Evolutionary conservation across 2,329 filamentous ascomycete species (phyloP).

Genomic region (Trichoderma oligosporum): DNA sequence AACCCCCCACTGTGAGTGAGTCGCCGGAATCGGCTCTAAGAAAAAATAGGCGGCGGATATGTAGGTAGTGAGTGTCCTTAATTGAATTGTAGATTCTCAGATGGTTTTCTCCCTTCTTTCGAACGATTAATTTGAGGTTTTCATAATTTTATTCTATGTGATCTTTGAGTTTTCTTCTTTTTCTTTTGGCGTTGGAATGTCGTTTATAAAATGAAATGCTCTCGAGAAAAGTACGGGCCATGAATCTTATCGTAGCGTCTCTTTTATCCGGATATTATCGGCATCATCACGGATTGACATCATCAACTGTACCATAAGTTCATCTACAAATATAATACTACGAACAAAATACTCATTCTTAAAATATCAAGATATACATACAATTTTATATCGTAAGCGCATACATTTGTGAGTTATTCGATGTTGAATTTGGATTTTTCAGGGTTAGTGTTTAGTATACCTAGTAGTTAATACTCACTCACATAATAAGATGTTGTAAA

Average conservation of each 20-base stretch:
- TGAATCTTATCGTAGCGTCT: constrained; percentile 10
- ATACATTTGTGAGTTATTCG: too few relatives aligned
- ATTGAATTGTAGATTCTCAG: background rate
- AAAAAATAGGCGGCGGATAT: background rate
- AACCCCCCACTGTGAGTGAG: constrained; percentile 3
- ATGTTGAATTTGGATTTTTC: too few relatives aligned
- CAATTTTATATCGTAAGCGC: too few relatives aligned
- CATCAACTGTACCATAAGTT: too few relatives aligned
- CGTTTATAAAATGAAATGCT: background rate
- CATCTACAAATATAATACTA: too few relatives aligned
- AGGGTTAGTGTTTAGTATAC: too few relatives aligned
- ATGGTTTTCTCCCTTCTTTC: background rate
- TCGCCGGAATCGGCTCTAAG: constrained; percentile 14
- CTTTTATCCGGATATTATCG: constrained; percentile 14
- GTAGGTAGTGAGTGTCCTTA: background rate
- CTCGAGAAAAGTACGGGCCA: constrained; percentile 2
- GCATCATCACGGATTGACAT: background rate
- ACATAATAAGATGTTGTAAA: too few relatives aligned
- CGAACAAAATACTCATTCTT: too few relatives aligned
- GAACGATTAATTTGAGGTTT: background rate
- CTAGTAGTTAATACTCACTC: too few relatives aligned
- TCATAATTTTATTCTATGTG: background rate
- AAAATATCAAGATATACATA: too few relatives aligned
- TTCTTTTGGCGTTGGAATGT: background rate
- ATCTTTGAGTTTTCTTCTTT: too few relatives aligned